Percentiles rank a stretch among this genome's conserved stretches.
phyloP scores from a whole-genome alignment of 257 asterid species.

The Phtheirospermum japonicum region DNA sequence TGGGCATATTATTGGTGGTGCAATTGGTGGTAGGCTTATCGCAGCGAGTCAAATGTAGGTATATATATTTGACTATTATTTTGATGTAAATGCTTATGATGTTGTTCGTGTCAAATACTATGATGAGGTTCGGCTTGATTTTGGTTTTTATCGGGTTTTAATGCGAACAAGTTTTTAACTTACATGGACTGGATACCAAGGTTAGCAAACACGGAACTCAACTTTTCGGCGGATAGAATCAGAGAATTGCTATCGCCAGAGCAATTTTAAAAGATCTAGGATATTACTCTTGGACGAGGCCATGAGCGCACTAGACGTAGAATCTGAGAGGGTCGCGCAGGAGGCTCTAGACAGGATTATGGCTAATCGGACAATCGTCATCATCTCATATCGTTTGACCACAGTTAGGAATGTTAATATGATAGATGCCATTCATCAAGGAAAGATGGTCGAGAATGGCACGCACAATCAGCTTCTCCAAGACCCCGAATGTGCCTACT shows the following conservation, averaged over 20 bases:
- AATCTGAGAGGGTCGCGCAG: conserved; percentile 70
- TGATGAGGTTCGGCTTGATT: too few relatives aligned
- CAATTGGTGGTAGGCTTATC: conserved; percentile 65
- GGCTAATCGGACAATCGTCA: conserved; percentile 55
- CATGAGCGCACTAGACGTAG: conserved; percentile 73
- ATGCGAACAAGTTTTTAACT: not conserved
- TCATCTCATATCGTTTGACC: conserved; percentile 69
- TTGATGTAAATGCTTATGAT: too few relatives aligned
- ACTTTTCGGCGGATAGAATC: conserved; percentile 80
- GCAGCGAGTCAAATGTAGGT: conserved; percentile 74
- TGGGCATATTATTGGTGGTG: conserved; percentile 71
- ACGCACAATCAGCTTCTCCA: conserved; percentile 48
- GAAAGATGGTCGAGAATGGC: conserved; percentile 61
- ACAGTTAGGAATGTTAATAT: conserved; percentile 60
- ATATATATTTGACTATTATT: not conserved
- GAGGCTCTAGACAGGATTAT: too few relatives aligned
- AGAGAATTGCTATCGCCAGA: conserved; percentile 69
- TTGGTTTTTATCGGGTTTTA: not conserved
- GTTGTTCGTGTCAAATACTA: too few relatives aligned
- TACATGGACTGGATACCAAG: conserved; percentile 61
- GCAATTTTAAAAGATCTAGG: conserved; percentile 68
- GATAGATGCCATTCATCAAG: too few relatives aligned
- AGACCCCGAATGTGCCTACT: conserved; percentile 56
- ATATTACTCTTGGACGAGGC: conserved; percentile 75
- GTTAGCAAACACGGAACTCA: conserved; percentile 82